phyloP scores from a whole-genome alignment of 768 basidiomycete species.

The Lentinula raphanica region DNA sequence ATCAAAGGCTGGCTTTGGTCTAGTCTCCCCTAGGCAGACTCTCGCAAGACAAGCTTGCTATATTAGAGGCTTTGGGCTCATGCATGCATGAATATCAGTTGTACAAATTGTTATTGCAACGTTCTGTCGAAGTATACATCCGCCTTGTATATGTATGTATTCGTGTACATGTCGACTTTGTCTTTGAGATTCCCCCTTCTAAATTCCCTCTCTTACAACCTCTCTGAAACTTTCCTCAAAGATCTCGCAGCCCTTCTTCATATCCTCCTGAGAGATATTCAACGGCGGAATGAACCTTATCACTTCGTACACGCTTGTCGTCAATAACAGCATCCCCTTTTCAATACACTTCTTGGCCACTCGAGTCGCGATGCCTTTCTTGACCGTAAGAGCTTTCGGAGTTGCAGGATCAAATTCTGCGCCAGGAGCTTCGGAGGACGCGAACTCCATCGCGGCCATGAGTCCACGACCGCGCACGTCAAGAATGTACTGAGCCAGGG shows the following conservation, averaged over 20 bases:
- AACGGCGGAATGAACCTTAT: slow-evolving; percentile 91
- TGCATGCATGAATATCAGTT: too few species aligned
- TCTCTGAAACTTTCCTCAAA: slow-evolving; percentile 73
- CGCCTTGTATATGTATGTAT: too few species aligned
- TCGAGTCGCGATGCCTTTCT: slow-evolving; percentile 47
- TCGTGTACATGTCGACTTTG: too few species aligned
- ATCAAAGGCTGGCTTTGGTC: too few species aligned
- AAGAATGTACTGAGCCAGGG: slow-evolving; percentile 54
- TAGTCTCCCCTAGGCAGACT: too few species aligned
- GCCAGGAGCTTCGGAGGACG: slow-evolving; percentile 50
- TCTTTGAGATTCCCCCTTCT: neutral
- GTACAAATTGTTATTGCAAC: too few species aligned
- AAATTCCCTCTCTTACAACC: slow-evolving; percentile 48
- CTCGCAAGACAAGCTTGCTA: too few species aligned
- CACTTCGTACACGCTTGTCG: slow-evolving; percentile 85
- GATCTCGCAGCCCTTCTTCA: slow-evolving; percentile 61
- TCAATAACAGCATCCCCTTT: slow-evolving; percentile 81
- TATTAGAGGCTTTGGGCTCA: too few species aligned
- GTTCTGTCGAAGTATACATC: too few species aligned
- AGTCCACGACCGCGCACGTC: slow-evolving; percentile 88
- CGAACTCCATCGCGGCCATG: slow-evolving; percentile 84
- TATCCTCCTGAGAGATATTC: slow-evolving; percentile 71
- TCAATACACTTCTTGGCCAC: slow-evolving; percentile 79
- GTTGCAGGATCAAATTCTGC: slow-evolving; percentile 40
- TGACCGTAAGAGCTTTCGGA: slow-evolving; percentile 23